Evolutionary conservation across 2,329 filamentous ascomycete species (phyloP).

Genomic region (Beauveria scarabaeidicola): DNA sequence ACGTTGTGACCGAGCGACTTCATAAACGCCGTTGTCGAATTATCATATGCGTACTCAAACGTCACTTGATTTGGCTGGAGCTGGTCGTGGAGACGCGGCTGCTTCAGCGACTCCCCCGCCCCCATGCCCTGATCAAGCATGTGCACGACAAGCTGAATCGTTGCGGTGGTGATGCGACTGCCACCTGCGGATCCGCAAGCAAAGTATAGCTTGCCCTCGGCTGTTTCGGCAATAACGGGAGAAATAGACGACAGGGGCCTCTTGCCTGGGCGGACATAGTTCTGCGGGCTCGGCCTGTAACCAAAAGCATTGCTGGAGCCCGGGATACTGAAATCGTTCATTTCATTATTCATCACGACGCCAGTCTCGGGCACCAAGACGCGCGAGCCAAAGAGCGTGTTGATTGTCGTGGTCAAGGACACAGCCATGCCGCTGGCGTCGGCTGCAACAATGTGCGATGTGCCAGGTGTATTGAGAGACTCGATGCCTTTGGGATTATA

Average conservation of each 20-base stretch:
- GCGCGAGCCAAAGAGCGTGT: constrained; percentile 68
- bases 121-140: constrained; percentile 61
- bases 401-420: constrained; percentile 72
- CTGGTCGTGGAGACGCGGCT: constrained; percentile 75
- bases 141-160: constrained; percentile 68
- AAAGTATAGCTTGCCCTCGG: constrained; percentile 61
- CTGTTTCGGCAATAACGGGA: constrained; percentile 65
- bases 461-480: constrained; percentile 54
- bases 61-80: constrained; percentile 58
- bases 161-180: constrained; percentile 74
- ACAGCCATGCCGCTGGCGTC: constrained; percentile 65
- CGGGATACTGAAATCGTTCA: constrained; percentile 72
- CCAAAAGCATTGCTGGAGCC: constrained; percentile 64
- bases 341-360: constrained; percentile 59
- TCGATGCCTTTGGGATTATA: constrained; percentile 40
- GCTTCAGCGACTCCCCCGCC: constrained; percentile 52
- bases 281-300: constrained; percentile 63
- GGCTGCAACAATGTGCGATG: constrained; percentile 57
- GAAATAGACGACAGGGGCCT: constrained; percentile 70
- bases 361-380: constrained; percentile 76
- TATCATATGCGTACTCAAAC: constrained; percentile 68
- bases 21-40: constrained; percentile 60
- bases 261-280: constrained; percentile 70
- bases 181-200: constrained; percentile 73
- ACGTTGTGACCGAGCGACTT: constrained; percentile 62